Percentiles rank a stretch among this genome's conserved stretches.
Conservation (phyloP, 2,329 filamentous ascomycete genomes). For the Cylindrodendrum hubeiense region DNA sequence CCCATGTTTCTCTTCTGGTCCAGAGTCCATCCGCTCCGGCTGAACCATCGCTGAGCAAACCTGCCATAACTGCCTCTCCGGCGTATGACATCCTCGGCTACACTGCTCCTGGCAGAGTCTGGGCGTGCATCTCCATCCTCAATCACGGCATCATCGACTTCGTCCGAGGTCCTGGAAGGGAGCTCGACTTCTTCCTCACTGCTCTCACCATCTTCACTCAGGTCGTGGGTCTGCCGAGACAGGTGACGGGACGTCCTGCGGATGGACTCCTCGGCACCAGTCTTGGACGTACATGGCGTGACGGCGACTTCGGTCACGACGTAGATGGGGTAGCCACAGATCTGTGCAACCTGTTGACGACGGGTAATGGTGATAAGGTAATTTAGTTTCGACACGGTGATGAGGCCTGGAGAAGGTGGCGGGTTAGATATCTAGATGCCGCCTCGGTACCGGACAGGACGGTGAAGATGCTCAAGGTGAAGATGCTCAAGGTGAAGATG, state of each 20-base stretch:
- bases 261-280: slow-evolving; percentile 81
- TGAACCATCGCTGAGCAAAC: slow-evolving; percentile 94
- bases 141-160: slow-evolving; percentile 57
- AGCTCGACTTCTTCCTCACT: slow-evolving; percentile 61
- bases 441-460: background rate
- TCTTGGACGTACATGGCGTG: slow-evolving; percentile 85
- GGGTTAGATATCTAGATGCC: slow-evolving; percentile 10
- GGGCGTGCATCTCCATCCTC: slow-evolving; percentile 50
- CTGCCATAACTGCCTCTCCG: slow-evolving; percentile 86
- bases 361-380: slow-evolving; percentile 90
- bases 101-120: slow-evolving; percentile 65
- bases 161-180: slow-evolving; percentile 52
- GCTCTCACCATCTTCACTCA: slow-evolving; percentile 58
- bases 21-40: slow-evolving; percentile 82
- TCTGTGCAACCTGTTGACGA: slow-evolving; percentile 88
- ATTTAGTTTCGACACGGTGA: slow-evolving; percentile 83
- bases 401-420: slow-evolving; percentile 71
- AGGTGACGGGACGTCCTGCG: slow-evolving; percentile 65
- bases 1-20: slow-evolving; percentile 79
- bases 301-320: slow-evolving; percentile 89
- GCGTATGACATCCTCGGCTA: slow-evolving; percentile 90
- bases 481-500: background rate
- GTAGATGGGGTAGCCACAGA: slow-evolving; percentile 86
- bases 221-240: slow-evolving; percentile 53
- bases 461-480: background rate